A percentile compares a stretch with the other conserved stretches of the same genome.
Conservation (phyloP, 139 green algal genomes). For the Haematococcus lacustris region DNA sequence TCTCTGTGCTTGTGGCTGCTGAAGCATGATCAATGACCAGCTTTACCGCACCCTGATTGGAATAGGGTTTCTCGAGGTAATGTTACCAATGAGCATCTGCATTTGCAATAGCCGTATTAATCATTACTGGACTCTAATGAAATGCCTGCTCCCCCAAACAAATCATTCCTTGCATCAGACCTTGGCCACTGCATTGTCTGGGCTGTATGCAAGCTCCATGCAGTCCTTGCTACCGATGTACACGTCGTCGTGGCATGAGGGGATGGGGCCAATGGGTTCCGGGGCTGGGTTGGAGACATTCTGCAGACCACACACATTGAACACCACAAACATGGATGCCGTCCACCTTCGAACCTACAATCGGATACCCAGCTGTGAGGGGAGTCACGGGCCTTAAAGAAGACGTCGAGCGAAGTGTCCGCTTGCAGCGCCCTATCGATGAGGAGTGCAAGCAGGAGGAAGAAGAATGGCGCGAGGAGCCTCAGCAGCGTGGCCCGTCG, state of each 20-base stretch:
- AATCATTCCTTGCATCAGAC: slow-evolving; percentile 3
- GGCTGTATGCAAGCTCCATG: slow-evolving; percentile 67
- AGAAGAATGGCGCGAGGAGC: slow-evolving; percentile 74
- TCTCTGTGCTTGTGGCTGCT: not conserved
- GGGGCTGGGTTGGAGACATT: not conserved
- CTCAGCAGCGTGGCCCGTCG: slow-evolving; percentile 63
- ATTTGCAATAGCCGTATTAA: not conserved
- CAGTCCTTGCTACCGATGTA: slow-evolving; percentile 55
- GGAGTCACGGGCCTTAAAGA: too few species aligned
- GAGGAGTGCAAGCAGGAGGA: slow-evolving; percentile 79
- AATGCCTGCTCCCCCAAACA: not conserved
- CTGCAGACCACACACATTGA: not conserved
- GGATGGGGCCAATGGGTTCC: slow-evolving; percentile 14
- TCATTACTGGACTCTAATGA: too few species aligned
- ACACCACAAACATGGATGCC: not conserved
- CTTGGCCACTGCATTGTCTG: slow-evolving; percentile 26
- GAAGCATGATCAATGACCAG: not conserved
- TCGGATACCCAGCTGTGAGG: not conserved
- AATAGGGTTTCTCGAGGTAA: slow-evolving; percentile 3
- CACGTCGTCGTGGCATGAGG: slow-evolving; percentile 34
- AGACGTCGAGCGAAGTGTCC: too few species aligned
- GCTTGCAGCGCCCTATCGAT: slow-evolving; percentile 54
- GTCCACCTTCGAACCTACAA: not conserved
- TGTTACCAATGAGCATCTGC: slow-evolving; percentile 18
- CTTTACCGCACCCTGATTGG: slow-evolving; percentile 3